A percentile compares a stretch with the other conserved stretches of the same genome.
Evolutionary conservation across 2,329 filamentous ascomycete genomes (phyloP).

Genomic region (Onygena corvina): DNA sequence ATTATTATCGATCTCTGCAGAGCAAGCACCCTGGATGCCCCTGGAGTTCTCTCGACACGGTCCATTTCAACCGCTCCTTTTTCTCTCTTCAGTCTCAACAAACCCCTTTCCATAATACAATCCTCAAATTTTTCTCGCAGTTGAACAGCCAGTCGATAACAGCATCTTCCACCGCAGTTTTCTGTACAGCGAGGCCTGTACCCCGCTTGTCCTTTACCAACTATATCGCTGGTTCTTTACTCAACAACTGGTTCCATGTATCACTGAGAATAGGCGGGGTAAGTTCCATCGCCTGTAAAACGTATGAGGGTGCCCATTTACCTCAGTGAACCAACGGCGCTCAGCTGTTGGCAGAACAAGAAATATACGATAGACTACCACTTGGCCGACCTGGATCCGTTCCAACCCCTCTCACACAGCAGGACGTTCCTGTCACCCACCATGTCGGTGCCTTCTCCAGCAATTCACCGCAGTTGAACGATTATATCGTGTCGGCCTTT

Average conservation of each 20-base stretch:
- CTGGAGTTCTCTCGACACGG: not conserved
- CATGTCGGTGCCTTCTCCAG: not conserved
- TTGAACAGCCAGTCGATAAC: too few species aligned
- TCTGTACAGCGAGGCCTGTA: not conserved
- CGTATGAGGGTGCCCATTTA: not conserved
- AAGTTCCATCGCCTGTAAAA: not conserved
- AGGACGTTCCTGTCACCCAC: not conserved
- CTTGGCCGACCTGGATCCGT: not conserved
- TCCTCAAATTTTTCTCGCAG: too few species aligned
- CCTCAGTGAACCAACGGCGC: not conserved
- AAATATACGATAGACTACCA: not conserved
- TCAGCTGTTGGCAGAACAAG: not conserved
- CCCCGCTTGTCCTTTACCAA: not conserved
- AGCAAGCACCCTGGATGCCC: not conserved
- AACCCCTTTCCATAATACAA: too few species aligned
- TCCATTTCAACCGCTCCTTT: not conserved
- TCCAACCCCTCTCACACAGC: not conserved
- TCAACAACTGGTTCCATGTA: not conserved
- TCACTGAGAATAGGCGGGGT: not conserved
- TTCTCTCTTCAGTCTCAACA: too few species aligned
- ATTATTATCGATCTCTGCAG: not conserved
- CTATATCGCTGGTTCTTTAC: not conserved
- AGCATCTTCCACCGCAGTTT: not conserved
- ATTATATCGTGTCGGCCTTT: too few species aligned
- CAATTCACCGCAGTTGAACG: too few species aligned